phyloP scores from a whole-genome alignment of 176 grass and related monocot genomes.

The Aegilops longissima region DNA sequence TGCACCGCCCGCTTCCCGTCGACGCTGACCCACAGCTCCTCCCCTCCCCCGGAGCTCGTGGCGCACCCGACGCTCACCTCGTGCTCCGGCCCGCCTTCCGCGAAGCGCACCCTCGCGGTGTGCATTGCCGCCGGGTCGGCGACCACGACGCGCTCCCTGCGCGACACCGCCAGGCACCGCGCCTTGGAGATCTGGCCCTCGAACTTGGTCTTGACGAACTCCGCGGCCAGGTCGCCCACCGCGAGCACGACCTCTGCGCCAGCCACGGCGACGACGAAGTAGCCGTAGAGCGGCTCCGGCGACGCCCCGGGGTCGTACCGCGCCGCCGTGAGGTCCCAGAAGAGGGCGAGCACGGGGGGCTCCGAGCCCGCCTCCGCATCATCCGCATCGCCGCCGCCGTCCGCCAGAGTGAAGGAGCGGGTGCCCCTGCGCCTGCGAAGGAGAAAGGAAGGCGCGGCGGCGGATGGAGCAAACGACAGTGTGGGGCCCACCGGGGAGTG shows the following conservation, averaged over 20 bases:
- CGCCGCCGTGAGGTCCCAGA: conserved; percentile 78
- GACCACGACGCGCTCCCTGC: conserved; percentile 64
- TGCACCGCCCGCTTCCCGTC: conserved; percentile 76
- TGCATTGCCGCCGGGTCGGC: conserved; percentile 22
- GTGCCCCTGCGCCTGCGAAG: conserved; percentile 62
- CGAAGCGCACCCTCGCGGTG: conserved; percentile 51
- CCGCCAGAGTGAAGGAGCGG: conserved; percentile 8
- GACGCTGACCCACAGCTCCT: conserved; percentile 73
- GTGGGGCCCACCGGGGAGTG: conserved; percentile 30
- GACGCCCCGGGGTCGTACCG: conserved; percentile 34
- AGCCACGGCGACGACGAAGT: conserved; percentile 63
- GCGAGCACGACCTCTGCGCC: conserved; percentile 66
- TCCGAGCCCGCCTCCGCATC: neutral
- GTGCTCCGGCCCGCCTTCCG: conserved; percentile 64
- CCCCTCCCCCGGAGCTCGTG: neutral
- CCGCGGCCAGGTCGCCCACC: conserved; percentile 66
- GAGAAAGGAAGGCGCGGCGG: conserved; percentile 21
- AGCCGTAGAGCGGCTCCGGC: conserved; percentile 56
- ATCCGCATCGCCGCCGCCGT: neutral
- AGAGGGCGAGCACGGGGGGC: conserved; percentile 36
- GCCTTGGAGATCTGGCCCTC: conserved; percentile 55
- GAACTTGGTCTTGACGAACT: conserved; percentile 59
- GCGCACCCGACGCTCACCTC: conserved; percentile 61
- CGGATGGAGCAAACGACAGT: conserved; percentile 39
- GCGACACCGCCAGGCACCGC: conserved; percentile 33